Base-by-base conservation (phyloP, 805 yeast genomes). In the Candida boleticola region DNA sequence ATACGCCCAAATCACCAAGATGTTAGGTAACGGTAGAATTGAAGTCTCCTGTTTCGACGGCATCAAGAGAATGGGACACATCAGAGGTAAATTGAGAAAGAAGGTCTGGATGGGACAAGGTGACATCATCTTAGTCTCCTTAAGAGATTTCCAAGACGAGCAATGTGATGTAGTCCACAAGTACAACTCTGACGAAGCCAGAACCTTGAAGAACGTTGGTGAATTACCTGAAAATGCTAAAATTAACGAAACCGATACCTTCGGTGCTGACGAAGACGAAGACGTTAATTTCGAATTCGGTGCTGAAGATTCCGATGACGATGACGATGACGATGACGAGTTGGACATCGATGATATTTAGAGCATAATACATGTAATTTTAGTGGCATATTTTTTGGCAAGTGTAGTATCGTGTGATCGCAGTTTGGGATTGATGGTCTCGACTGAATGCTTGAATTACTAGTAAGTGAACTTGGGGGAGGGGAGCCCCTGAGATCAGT, bases 71-170 rank as follows among this genome's bases (percentile, higher is more conserved):
- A 80, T 89, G 80, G 99, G 96, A 16, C 99, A 92, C 64, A 93
- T 93, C 61, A 88, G 99, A 79, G 99, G 99, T 58, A 93, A 93
- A 66, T 80, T 93, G 73, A 87, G 99, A 80, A 93, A 93, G 84
- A 93, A 92, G 80, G 99, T 93, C 47, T 93, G 99, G 99, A 90
- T 93, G 89, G 87, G 87, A 37, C 98, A 89, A 68, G 99, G 99
- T 74, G 99, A 93, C 65, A 93, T 93, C 57, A 89, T 93, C 54
- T 75, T 93, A 61, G 93, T 92, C 37, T 90, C 97, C 5, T 80
- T 93, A 57, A 89, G 99, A 78, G 99, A 93, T 61, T 93, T 93
- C 82, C 97, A 93, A 72, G 97, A 92, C 60, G 96, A 88, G 49
- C 95, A 87, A 67, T 93, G 97, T 76, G 99, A 93, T 66, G 97